Conservation (phyloP, 2,329 filamentous ascomycete genomes). For the Monilinia vaccinii-corymbosi region DNA sequence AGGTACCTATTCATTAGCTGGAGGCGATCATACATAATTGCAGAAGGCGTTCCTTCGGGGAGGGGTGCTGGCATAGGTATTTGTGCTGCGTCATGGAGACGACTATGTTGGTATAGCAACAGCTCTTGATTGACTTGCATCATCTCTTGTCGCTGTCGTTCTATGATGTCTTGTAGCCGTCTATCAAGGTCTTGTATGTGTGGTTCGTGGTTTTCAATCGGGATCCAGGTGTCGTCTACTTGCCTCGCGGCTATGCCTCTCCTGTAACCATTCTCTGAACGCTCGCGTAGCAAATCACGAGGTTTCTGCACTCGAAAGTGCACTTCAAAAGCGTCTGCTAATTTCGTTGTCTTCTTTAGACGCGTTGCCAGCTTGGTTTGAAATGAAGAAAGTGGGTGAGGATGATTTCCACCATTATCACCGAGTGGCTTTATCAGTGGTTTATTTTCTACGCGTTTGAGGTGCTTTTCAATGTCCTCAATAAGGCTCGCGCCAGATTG, state of each 20-base stretch:
- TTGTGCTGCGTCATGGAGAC: no score
- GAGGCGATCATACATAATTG: background rate
- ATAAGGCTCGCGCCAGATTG: background rate
- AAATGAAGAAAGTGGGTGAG: no score
- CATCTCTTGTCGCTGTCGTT: background rate
- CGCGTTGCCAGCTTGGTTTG: background rate
- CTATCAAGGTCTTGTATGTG: background rate
- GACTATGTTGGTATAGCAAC: no score
- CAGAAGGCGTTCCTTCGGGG: background rate
- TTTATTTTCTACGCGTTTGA: background rate
- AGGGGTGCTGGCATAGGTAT: background rate
- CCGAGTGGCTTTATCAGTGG: background rate
- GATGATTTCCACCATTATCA: no score
- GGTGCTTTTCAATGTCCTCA: background rate
- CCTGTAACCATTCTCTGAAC: background rate
- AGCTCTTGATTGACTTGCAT: background rate
- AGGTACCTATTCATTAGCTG: background rate
- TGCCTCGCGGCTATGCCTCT: background rate
- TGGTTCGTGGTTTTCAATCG: background rate
- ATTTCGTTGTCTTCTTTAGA: background rate
- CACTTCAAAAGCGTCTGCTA: background rate
- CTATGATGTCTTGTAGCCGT: background rate
- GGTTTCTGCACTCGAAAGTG: background rate
- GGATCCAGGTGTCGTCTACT: background rate
- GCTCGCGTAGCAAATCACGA: background rate